Conservation (phyloP, 345 rosid genomes). For the Eucalyptus globulus region DNA sequence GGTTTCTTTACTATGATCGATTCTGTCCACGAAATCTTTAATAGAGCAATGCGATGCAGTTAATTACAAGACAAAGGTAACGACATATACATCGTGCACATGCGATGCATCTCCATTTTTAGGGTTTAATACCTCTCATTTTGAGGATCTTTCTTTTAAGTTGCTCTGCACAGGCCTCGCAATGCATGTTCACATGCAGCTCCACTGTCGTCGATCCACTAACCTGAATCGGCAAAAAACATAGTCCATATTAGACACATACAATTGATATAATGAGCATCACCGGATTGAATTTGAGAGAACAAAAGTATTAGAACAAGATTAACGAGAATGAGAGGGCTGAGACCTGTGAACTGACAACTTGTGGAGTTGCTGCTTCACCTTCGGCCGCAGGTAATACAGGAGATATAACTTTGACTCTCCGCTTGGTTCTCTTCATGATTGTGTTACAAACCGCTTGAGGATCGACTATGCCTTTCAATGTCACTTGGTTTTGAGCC, state of each 20-base stretch:
- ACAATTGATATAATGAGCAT: background rate
- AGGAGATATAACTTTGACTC: conserved; percentile 71
- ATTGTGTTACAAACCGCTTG: conserved; percentile 67
- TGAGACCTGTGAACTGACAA: conserved; percentile 52
- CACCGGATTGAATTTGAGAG: background rate
- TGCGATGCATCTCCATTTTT: background rate
- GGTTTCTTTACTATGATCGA: background rate
- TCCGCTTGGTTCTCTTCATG: conserved; percentile 70
- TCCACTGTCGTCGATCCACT: conserved; percentile 57
- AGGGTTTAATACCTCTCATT: conserved; percentile 62
- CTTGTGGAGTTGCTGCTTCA: conserved; percentile 59
- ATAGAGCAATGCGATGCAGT: background rate
- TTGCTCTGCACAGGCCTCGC: conserved; percentile 90
- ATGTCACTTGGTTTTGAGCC: conserved; percentile 63
- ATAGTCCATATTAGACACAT: background rate
- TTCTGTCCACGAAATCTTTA: background rate
- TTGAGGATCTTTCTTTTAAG: conserved; percentile 76
- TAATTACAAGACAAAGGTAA: background rate
- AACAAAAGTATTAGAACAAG: background rate
- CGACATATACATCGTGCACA: background rate
- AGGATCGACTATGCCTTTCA: conserved; percentile 79
- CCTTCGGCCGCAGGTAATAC: conserved; percentile 57
- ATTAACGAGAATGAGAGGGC: background rate
- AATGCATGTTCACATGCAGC: conserved; percentile 86
- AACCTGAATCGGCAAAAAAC: conserved; percentile 15